A percentile compares a stretch with the other conserved stretches of the same genome.
Conservation (phyloP, 2,329 filamentous ascomycete genomes). For the Colletotrichum incanum region DNA sequence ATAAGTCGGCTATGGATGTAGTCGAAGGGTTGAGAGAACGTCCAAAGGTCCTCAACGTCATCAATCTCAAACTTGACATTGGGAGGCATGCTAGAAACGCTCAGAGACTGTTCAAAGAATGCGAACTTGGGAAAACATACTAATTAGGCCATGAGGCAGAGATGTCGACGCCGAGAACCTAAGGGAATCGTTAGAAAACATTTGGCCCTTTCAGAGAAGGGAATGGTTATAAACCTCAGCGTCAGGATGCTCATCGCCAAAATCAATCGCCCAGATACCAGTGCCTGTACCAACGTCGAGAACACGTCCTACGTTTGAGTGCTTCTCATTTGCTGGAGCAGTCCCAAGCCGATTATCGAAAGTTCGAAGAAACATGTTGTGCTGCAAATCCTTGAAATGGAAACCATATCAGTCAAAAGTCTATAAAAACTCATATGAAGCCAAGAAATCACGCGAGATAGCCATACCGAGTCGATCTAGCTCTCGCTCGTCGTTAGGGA, state of each 20-base stretch:
- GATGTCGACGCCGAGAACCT: slow-evolving; percentile 68
- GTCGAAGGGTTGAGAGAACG: slow-evolving; percentile 50
- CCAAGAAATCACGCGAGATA: background rate
- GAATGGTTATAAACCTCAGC: slow-evolving; percentile 44
- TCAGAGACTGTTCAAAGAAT: background rate
- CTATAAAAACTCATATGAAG: background rate
- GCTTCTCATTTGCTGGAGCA: slow-evolving; percentile 45
- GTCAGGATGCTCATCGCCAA: slow-evolving; percentile 50
- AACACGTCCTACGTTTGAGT: slow-evolving; percentile 31
- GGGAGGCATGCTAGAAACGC: slow-evolving; percentile 53
- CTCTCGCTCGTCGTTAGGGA: slow-evolving; percentile 28
- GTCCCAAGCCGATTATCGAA: slow-evolving; percentile 50
- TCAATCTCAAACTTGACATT: slow-evolving; percentile 63
- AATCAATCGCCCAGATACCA: slow-evolving; percentile 48
- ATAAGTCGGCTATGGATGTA: slow-evolving; percentile 46
- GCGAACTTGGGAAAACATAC: slow-evolving; percentile 60
- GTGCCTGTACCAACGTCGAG: slow-evolving; percentile 48
- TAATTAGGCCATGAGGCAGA: slow-evolving; percentile 66
- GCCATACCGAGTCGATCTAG: slow-evolving; percentile 28
- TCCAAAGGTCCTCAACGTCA: slow-evolving; percentile 57
- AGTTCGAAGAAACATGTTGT: slow-evolving; percentile 53
- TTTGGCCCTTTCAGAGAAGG: too few relatives aligned
- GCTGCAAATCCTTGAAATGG: slow-evolving; percentile 51
- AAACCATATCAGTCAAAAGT: background rate
- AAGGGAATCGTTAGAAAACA: background rate